phyloP scores from a whole-genome alignment of 2,329 filamentous ascomycete species.

The Chrysosporium queenslandicum region DNA sequence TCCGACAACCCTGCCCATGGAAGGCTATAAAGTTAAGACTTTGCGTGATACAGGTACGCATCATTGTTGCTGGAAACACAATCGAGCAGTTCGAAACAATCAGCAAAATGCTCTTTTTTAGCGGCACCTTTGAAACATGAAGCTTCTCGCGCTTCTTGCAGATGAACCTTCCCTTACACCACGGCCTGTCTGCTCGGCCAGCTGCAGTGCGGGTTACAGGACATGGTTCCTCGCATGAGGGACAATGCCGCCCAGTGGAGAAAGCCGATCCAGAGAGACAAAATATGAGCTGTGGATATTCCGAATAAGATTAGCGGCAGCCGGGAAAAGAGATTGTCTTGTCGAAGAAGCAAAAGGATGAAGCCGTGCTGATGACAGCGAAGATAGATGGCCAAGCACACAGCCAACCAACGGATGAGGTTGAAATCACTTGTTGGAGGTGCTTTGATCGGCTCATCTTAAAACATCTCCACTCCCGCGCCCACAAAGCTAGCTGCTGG shows the following conservation, averaged over 20 bases:
- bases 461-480: background rate
- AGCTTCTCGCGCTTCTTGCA: background rate
- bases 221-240: constrained; percentile 7
- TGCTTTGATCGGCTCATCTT: background rate
- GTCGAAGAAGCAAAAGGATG: too few relatives aligned
- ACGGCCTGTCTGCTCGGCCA: background rate
- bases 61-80: background rate
- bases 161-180: background rate
- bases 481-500: background rate
- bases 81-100: constrained; percentile 2
- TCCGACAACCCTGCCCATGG: constrained; percentile 9
- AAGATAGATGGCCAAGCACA: too few relatives aligned
- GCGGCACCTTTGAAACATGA: background rate
- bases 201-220: background rate
- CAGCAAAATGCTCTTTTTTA: background rate
- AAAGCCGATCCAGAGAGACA: background rate
- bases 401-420: too few relatives aligned
- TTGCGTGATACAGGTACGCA: background rate
- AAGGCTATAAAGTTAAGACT: background rate
- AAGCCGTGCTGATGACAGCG: background rate
- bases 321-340: too few relatives aligned
- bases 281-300: background rate
- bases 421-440: too few relatives aligned
- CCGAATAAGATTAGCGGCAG: background rate
- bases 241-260: background rate